Conservation (phyloP, 1,284 basidiomycete species). For the Ceratobasidium sp. region DNA sequence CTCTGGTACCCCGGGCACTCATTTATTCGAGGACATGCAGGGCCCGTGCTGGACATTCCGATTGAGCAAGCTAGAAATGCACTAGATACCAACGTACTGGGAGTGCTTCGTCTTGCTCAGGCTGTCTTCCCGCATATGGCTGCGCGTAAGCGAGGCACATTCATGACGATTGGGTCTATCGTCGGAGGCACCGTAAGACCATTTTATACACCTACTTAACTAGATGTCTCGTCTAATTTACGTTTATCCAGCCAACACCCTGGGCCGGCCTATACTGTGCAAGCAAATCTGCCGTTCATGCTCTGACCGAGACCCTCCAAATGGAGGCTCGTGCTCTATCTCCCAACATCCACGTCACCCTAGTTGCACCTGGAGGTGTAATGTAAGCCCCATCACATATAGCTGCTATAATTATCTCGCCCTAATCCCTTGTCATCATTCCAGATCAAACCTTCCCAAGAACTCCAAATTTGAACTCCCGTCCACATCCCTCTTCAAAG, state of each 20-base stretch:
- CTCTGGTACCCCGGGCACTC: slow-evolving; percentile 15
- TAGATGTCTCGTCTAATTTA: neutral
- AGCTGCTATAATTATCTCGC: neutral
- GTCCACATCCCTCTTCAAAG: slow-evolving; percentile 36
- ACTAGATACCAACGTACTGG: slow-evolving; percentile 56
- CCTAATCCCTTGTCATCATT: neutral
- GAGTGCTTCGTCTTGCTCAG: slow-evolving; percentile 56
- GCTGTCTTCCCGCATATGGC: slow-evolving; percentile 57
- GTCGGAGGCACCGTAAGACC: slow-evolving; percentile 51
- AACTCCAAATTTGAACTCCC: slow-evolving; percentile 38
- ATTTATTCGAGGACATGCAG: slow-evolving; percentile 46
- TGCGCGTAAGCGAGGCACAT: slow-evolving; percentile 52
- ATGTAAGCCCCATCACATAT: neutral
- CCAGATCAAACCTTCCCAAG: slow-evolving; percentile 25
- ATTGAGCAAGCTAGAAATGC: slow-evolving; percentile 50
- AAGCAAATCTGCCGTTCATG: slow-evolving; percentile 52
- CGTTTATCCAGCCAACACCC: slow-evolving; percentile 47
- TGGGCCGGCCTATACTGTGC: slow-evolving; percentile 53
- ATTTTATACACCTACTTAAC: neutral
- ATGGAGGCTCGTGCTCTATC: slow-evolving; percentile 50
- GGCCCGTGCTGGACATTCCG: slow-evolving; percentile 55
- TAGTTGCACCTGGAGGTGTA: slow-evolving; percentile 24
- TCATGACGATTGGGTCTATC: slow-evolving; percentile 58
- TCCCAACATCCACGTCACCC: slow-evolving; percentile 26
- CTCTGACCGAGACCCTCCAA: slow-evolving; percentile 50